Evolutionary conservation across 176 grass and related monocot species (phyloP).

Genomic region (Phragmites australis): DNA sequence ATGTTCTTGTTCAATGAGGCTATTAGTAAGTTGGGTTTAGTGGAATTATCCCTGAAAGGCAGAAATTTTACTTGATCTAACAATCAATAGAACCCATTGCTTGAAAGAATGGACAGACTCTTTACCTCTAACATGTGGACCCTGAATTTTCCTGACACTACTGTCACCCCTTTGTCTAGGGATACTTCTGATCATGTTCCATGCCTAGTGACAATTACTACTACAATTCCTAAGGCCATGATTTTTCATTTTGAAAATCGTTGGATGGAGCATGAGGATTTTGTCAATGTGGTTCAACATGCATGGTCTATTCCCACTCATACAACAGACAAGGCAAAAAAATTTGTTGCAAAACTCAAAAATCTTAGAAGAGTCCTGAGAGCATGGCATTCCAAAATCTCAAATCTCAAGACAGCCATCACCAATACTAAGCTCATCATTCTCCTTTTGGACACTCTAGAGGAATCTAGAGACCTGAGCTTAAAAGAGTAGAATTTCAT

Average conservation of each 20-base stretch:
- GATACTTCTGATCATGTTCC: neutral
- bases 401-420: neutral
- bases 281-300: neutral
- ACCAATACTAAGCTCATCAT: too few relatives aligned
- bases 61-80: neutral
- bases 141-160: fast-evolving
- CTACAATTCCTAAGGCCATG: fast-evolving
- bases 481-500: neutral
- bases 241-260: neutral
- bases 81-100: neutral
- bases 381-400: neutral
- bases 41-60: neutral
- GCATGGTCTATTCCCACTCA: neutral
- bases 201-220: neutral
- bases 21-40: neutral
- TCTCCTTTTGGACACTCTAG: neutral
- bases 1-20: neutral
- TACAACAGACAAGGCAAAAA: neutral
- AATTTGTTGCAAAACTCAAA: neutral
- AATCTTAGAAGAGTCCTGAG: neutral
- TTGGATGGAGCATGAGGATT: neutral
- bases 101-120: neutral
- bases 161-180: fast-evolving
- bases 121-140: neutral
- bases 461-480: neutral